A percentile compares a stretch with the other conserved stretches of the same genome.
phyloP scores from a whole-genome alignment of 1,139 yeast genomes.

The Pichia sp. region DNA sequence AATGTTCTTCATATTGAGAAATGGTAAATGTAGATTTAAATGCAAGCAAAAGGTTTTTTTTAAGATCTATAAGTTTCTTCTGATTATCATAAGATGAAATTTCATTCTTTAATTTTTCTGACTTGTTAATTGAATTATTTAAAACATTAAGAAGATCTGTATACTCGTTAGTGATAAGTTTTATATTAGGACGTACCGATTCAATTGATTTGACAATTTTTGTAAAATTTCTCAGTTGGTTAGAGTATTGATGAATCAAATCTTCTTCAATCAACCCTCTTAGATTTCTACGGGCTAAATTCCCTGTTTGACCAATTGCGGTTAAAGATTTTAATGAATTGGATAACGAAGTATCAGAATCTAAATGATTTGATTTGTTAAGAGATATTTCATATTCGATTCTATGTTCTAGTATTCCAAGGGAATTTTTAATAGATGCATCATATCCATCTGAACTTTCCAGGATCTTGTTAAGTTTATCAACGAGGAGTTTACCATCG shows the following conservation, averaged over 20 bases:
- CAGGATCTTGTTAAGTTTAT: conserved; percentile 36
- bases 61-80: conserved; percentile 41
- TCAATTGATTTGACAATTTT: conserved; percentile 48
- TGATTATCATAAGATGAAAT: conserved; percentile 39
- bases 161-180: conserved; percentile 40
- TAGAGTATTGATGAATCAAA: conserved; percentile 54
- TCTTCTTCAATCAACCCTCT: conserved; percentile 70
- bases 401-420: conserved; percentile 42
- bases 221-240: conserved; percentile 54
- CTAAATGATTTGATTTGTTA: not conserved
- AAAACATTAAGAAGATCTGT: conserved; percentile 33
- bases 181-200: conserved; percentile 37
- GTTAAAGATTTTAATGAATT: conserved; percentile 32
- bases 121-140: conserved; percentile 28
- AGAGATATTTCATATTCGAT: conserved; percentile 20
- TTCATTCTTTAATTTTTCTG: conserved; percentile 28
- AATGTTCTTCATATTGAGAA: conserved; percentile 64
- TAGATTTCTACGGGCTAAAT: conserved; percentile 52
- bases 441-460: conserved; percentile 33
- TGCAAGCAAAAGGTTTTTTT: conserved; percentile 49
- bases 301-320: conserved; percentile 52
- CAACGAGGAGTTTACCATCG: conserved; percentile 37
- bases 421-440: conserved; percentile 42
- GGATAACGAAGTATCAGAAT: not conserved
- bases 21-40: conserved; percentile 65